Percentiles rank a stretch among this genome's conserved stretches.
phyloP scores from a whole-genome alignment of 2,329 filamentous ascomycete genomes.

The Sphaerulina musiva region DNA sequence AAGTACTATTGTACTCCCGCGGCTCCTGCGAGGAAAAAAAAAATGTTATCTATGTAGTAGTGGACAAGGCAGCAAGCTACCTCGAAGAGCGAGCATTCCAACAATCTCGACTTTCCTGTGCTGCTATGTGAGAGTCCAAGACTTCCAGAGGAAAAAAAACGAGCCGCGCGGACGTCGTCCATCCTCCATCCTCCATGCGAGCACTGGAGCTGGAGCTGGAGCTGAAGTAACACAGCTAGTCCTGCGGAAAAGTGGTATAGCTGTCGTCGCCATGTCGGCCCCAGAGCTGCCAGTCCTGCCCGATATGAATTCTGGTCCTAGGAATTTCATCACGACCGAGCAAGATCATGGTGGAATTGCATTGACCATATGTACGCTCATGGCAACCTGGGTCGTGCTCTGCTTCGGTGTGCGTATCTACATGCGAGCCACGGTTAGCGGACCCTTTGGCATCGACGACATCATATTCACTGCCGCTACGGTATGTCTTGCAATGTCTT shows the following conservation, averaged over 20 bases:
- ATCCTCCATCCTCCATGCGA: too few species aligned
- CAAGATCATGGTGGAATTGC: slow-evolving; percentile 25
- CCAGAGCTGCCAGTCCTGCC: slow-evolving; percentile 13
- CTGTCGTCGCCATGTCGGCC: slow-evolving; percentile 13
- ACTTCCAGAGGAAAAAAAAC: neutral
- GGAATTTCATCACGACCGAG: slow-evolving; percentile 22
- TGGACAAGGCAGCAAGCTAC: neutral
- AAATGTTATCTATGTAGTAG: neutral
- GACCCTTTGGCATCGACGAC: slow-evolving; percentile 24
- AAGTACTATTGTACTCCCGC: too few species aligned
- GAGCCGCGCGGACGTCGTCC: too few species aligned
- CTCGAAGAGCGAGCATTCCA: neutral
- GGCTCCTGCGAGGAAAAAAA: too few species aligned
- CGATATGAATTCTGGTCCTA: slow-evolving; percentile 20
- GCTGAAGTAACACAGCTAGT: neutral
- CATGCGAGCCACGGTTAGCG: slow-evolving; percentile 23
- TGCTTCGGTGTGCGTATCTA: slow-evolving; percentile 23
- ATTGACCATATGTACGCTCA: slow-evolving; percentile 21
- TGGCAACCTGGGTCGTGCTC: slow-evolving; percentile 24
- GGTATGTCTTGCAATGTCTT: slow-evolving; percentile 5
- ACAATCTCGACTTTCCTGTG: neutral
- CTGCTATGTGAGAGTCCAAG: neutral
- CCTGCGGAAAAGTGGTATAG: slow-evolving; percentile 2
- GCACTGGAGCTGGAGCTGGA: neutral
- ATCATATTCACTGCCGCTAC: slow-evolving; percentile 22